Conservation (phyloP, 345 rosid species). For the Linum trigynum region DNA sequence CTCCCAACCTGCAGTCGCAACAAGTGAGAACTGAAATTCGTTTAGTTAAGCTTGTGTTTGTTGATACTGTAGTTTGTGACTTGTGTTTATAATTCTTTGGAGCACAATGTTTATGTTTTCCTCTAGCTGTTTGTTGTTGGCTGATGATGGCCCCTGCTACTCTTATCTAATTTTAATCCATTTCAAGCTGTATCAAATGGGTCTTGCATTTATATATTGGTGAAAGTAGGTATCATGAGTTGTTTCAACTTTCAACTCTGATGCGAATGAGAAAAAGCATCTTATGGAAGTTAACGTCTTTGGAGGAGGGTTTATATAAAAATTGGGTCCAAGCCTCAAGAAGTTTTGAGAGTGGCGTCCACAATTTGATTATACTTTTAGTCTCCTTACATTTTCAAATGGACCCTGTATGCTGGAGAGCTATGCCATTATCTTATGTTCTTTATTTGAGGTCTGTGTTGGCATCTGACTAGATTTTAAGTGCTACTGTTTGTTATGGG, state of each 20-base stretch:
- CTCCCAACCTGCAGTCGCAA: slow-evolving; percentile 66
- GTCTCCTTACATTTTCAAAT: neutral
- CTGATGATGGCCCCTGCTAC: neutral
- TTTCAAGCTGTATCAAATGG: neutral
- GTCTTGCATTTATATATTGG: neutral
- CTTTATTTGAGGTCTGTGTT: neutral
- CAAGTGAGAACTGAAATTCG: slow-evolving; percentile 47
- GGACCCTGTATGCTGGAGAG: neutral
- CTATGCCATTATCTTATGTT: neutral
- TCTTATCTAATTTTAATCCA: neutral
- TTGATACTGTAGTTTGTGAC: neutral
- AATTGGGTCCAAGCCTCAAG: too few species aligned
- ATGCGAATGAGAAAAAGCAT: neutral
- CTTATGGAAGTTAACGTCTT: neutral
- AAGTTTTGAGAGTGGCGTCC: neutral
- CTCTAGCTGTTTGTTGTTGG: neutral
- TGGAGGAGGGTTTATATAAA: neutral
- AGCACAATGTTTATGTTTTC: neutral
- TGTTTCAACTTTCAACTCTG: neutral
- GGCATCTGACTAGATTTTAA: neutral
- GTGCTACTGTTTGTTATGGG: neutral
- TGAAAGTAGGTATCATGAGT: neutral
- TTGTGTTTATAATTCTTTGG: neutral
- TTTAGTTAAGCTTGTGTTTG: slow-evolving; percentile 5
- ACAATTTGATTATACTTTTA: neutral